phyloP scores from a whole-genome alignment of 148 eudicot genomes.

The Cornus kousa region DNA sequence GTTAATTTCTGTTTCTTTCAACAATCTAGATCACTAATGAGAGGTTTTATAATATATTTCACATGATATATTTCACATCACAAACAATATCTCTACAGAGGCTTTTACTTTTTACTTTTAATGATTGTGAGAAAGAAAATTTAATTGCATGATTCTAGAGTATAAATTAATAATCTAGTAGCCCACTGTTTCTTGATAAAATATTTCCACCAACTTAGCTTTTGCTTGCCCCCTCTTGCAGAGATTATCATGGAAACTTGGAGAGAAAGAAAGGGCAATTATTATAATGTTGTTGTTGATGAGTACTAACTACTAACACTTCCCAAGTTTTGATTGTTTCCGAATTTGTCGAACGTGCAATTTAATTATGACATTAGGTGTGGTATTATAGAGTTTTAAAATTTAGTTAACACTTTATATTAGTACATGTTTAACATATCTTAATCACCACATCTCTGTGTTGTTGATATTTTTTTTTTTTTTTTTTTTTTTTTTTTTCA shows the following conservation, averaged over 20 bases:
- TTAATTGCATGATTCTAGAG: neutral
- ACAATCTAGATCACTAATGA: neutral
- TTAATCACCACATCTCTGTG: neutral
- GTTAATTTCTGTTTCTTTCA: neutral
- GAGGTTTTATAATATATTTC: neutral
- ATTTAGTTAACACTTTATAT: too few relatives aligned
- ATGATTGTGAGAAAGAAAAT: constrained; percentile 9
- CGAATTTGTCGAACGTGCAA: neutral
- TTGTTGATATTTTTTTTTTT: too few relatives aligned
- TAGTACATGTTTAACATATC: neutral
- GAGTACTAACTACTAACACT: neutral
- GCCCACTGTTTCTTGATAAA: constrained; percentile 2
- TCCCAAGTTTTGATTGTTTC: neutral
- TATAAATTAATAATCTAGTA: neutral
- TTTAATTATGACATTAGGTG: neutral
- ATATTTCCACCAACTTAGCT: neutral
- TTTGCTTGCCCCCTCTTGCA: constrained; percentile 2
- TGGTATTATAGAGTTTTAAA: too few relatives aligned
- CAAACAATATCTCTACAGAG: neutral
- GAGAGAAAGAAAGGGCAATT: constrained; percentile 16
- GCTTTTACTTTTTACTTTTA: constrained; percentile 8
- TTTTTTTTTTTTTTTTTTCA: neutral
- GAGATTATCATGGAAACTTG: constrained; percentile 24
- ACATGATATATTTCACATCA: neutral
- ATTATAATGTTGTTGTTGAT: neutral